Conservation (phyloP, 345 rosid species). For the Eutrema japonicum region DNA sequence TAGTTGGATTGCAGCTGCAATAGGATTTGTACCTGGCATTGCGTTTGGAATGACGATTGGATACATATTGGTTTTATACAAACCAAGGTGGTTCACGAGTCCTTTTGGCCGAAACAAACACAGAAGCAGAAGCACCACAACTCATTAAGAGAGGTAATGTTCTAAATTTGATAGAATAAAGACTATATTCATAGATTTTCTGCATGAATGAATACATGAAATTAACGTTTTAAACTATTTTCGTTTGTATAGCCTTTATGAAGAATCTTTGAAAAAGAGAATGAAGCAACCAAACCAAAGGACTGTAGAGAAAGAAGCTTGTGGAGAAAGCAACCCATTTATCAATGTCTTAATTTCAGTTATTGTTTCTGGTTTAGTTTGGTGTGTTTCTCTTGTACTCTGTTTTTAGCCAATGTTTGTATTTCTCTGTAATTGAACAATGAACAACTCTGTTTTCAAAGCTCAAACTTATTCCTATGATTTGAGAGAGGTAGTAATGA, state of each 20-base stretch:
- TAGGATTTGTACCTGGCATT: slow-evolving; percentile 7
- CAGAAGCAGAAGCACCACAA: neutral
- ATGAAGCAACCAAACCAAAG: slow-evolving; percentile 1
- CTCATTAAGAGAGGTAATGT: slow-evolving; percentile 4
- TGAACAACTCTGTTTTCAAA: too few species aligned
- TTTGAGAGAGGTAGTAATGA: too few species aligned
- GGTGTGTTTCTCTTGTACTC: neutral
- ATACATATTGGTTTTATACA: neutral
- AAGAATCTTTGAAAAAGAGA: neutral
- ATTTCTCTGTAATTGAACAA: neutral
- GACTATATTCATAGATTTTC: neutral
- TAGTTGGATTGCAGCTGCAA: slow-evolving; percentile 9
- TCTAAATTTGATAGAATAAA: neutral
- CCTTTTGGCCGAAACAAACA: neutral
- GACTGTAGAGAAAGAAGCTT: neutral
- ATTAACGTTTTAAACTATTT: neutral
- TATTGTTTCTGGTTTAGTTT: neutral
- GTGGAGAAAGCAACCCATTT: neutral
- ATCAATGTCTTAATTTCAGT: neutral
- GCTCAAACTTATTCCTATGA: too few species aligned
- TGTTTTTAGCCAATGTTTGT: neutral
- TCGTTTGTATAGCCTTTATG: neutral
- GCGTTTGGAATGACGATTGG: neutral
- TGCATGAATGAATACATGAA: neutral
- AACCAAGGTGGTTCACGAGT: neutral